A percentile compares a stretch with the other conserved stretches of the same genome.
These are phyloP conservation scores for Metschnikowia kunwiensis DNA, from an alignment of 805 yeast species.

Conservation along the genomic window DNA sequence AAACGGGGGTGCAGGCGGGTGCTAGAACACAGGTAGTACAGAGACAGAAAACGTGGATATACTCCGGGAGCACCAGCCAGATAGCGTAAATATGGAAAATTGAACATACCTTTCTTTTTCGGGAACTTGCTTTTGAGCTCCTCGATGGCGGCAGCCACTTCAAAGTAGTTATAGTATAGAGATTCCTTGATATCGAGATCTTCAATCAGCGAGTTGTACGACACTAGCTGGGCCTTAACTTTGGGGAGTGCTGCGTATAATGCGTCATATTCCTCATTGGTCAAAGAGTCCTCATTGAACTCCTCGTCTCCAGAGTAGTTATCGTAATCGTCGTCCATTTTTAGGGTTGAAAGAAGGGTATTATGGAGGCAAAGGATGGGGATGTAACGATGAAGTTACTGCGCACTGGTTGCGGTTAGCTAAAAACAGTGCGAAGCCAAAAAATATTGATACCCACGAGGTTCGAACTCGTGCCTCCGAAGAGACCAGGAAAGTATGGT, in stretches of 20 bases:
- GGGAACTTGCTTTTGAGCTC: conserved; percentile 40
- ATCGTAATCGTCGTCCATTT: conserved; percentile 25
- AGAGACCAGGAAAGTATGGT: conserved; percentile 26
- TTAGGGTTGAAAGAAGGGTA: not conserved
- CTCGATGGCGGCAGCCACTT: conserved; percentile 47
- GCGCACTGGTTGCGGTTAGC: too few species aligned
- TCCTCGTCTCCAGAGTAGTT: conserved; percentile 28
- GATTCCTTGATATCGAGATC: conserved; percentile 55
- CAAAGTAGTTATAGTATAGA: conserved; percentile 58
- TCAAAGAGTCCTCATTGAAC: conserved; percentile 37
- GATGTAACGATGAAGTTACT: too few species aligned
- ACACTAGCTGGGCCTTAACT: conserved; percentile 35
- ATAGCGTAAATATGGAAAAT: not conserved
- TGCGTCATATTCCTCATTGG: conserved; percentile 41
- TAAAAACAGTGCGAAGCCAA: too few species aligned
- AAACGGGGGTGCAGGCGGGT: not conserved
- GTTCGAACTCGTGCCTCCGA: conserved; percentile 28
- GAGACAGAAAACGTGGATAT: too few species aligned
- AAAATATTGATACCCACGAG: conserved; percentile 23
- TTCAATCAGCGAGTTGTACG: conserved; percentile 42
- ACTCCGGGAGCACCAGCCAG: too few species aligned
- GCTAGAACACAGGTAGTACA: conserved; percentile 10
- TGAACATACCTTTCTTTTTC: conserved; percentile 45
- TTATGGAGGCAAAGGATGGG: not conserved
- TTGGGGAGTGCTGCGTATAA: conserved; percentile 44